These are phyloP conservation scores for Magnolia kwangsiensis DNA, from an alignment of 164 flowering plant genomes.

Conservation along the genomic window DNA sequence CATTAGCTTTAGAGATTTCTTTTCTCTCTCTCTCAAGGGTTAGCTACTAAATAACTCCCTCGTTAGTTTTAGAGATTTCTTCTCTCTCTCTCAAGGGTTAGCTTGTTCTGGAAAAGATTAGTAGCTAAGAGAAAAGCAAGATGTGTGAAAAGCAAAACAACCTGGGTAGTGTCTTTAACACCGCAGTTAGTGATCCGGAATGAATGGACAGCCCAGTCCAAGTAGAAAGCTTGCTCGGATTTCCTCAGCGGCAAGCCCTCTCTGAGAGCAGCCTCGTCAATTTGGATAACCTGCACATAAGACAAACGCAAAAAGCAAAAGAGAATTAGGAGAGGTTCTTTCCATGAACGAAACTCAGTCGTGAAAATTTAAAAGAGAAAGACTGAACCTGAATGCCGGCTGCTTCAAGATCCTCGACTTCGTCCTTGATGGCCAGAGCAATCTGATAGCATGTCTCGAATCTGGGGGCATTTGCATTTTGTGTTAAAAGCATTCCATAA, in stretches of 20 bases:
- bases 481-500: background rate
- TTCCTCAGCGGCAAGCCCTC: slow-evolving; percentile 12
- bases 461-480: background rate
- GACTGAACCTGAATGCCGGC: slow-evolving; percentile 33
- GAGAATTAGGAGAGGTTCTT: background rate
- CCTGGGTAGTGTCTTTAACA: slow-evolving; percentile 16
- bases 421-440: slow-evolving; percentile 63
- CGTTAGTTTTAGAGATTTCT: too few species aligned
- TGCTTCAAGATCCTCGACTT: slow-evolving; percentile 60
- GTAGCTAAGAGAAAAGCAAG: background rate
- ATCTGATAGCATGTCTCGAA: slow-evolving; percentile 53
- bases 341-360: background rate
- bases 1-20: too few species aligned
- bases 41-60: too few species aligned
- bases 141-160: background rate
- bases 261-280: slow-evolving; percentile 53
- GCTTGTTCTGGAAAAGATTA: background rate
- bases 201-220: slow-evolving; percentile 20
- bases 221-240: slow-evolving; percentile 11
- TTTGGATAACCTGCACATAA: slow-evolving; percentile 39
- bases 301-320: background rate
- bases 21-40: background rate
- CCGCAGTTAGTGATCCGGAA: slow-evolving; percentile 18
- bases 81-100: background rate
- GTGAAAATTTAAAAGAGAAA: too few species aligned